Evolutionary conservation across 2,329 filamentous ascomycete species (phyloP).

Genomic region (Geosmithia putterillii): DNA sequence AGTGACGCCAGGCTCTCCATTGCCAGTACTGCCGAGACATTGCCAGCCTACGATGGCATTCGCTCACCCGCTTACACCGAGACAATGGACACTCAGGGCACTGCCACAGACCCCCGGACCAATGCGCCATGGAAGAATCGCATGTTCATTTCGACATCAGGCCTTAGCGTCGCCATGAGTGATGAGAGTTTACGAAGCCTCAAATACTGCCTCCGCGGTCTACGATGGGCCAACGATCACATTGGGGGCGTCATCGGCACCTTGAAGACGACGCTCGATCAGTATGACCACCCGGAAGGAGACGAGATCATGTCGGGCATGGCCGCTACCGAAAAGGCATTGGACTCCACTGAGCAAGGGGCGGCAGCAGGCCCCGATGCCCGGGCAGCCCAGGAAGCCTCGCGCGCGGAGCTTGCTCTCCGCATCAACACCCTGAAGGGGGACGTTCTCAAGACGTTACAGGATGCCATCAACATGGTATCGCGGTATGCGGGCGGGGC

Average conservation of each 20-base stretch:
- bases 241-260: slow-evolving; percentile 64
- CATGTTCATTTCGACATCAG: slow-evolving; percentile 81
- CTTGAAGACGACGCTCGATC: slow-evolving; percentile 63
- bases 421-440: slow-evolving; percentile 55
- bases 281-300: slow-evolving; percentile 38
- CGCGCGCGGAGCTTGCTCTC: slow-evolving; percentile 35
- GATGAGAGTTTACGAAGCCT: slow-evolving; percentile 75
- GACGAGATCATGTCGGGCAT: slow-evolving; percentile 3
- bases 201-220: slow-evolving; percentile 70
- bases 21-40: slow-evolving; percentile 56
- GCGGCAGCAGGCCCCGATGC: neutral
- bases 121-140: slow-evolving; percentile 60
- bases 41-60: slow-evolving; percentile 75
- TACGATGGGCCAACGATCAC: slow-evolving; percentile 72
- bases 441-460: slow-evolving; percentile 67
- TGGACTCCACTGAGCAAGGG: slow-evolving; percentile 1
- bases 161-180: slow-evolving; percentile 82
- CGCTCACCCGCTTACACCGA: slow-evolving; percentile 67
- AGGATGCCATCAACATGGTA: slow-evolving; percentile 71
- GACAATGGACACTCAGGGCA: slow-evolving; percentile 20
- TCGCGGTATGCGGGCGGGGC: slow-evolving; percentile 87
- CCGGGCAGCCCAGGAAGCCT: slow-evolving; percentile 10
- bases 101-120: slow-evolving; percentile 14
- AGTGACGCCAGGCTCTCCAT: slow-evolving; percentile 43
- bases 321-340: slow-evolving; percentile 2